Base-by-base conservation (phyloP, 768 basidiomycete genomes). In the Lepiota subincarnata region DNA sequence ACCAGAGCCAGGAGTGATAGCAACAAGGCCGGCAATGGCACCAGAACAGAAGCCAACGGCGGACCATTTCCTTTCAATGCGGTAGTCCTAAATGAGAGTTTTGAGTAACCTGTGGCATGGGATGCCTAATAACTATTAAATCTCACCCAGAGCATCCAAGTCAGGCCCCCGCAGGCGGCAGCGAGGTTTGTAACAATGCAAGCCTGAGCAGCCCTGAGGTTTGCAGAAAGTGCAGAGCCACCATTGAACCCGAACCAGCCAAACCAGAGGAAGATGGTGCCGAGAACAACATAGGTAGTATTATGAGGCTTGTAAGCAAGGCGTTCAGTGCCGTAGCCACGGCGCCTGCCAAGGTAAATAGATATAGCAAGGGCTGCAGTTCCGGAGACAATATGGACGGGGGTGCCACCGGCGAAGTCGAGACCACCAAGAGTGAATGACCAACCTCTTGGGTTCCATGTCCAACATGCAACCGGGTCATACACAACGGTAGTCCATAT, bases 201-300 rank as follows among this genome's bases (percentile, higher is more conserved):
- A 1, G 96, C 93, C 66, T 89, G 78, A 11, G 86, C 81, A 6
- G 93, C 95, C 59, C 92, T 82, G 56, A 95, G 73, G 69, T 93
- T 96, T 36, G 94, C 93, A 20, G 85, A 79, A 58, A 98, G 80
- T 7, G 94, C 94, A 13, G 84, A 87, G 19, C 96, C 96, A 6
- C 95, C 95, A 68, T 94, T 94, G 79, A 94, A 94, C 1, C 91
- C 92, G 56, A 96, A 92, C 95, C 95, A 98, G 4, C 89, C 89
- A 54, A 92, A 91, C 92, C 93, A 97, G 48, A 98, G 89, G 65
- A 96, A 80, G 1, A 87, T 82, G 0, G 96, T 98, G 8, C 96
- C 96, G n/a, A 97, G 74, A 40, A 97, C 77, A 56, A 98, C 92
- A 64, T 94, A 94, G 20, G 87, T 86, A 14, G 92, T 90, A 67